These are phyloP conservation scores for Alternaria sp. DNA, from an alignment of 2,329 filamentous ascomycete genomes.

Conservation along the genomic window DNA sequence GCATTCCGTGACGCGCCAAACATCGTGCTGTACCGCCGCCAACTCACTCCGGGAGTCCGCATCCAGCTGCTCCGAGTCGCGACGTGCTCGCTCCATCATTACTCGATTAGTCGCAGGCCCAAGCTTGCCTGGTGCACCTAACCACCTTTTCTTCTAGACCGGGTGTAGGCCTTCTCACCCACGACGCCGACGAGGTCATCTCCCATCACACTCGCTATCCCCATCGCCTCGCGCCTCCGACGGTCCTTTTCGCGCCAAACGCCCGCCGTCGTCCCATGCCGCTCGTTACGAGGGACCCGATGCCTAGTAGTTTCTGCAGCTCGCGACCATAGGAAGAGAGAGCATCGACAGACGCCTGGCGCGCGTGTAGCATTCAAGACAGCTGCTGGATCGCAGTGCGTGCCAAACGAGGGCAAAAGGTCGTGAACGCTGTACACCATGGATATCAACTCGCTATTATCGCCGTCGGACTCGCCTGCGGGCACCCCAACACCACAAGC, in stretches of 20 bases:
- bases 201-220: constrained; percentile 20
- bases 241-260: constrained; percentile 13
- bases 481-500: constrained; percentile 43
- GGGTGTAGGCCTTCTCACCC: constrained; percentile 11
- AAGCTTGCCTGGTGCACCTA: constrained; percentile 28
- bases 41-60: background rate
- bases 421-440: constrained; percentile 35
- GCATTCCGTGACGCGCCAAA: background rate
- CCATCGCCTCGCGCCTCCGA: constrained; percentile 11
- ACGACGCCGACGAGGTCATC: constrained; percentile 18
- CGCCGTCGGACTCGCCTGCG: constrained; percentile 54
- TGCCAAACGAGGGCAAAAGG: constrained; percentile 1
- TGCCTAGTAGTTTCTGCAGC: constrained; percentile 20
- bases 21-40: background rate
- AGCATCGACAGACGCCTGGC: constrained; percentile 1
- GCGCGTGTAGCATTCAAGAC: constrained; percentile 5
- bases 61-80: constrained; percentile 13
- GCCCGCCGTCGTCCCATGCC: constrained; percentile 29
- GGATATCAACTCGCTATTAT: constrained; percentile 59
- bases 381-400: background rate
- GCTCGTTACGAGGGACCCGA: constrained; percentile 21
- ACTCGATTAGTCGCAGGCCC: constrained; percentile 30
- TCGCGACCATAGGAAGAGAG: constrained; percentile 18
- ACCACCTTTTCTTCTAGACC: constrained; percentile 33
- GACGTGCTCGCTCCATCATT: constrained; percentile 26